Base-by-base conservation (phyloP, 2,329 filamentous ascomycete genomes). In the Fusarium robinianum region DNA sequence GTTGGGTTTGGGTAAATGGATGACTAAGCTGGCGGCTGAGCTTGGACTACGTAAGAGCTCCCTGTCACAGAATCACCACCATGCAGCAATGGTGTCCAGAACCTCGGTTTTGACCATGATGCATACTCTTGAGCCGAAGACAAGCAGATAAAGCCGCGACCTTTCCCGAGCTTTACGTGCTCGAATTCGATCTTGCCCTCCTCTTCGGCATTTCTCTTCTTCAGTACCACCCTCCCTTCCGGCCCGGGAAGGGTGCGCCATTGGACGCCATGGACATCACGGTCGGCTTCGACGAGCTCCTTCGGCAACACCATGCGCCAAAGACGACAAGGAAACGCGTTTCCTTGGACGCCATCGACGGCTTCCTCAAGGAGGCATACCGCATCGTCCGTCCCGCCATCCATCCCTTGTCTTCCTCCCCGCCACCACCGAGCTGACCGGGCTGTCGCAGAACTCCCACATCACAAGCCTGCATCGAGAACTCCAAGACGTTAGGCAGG, bases 331-430 rank as follows among this genome's bases (percentile, higher is more conserved):
- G 30, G 37, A 61, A 58, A 37, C 58, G 61, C 51, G 75, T 75
- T 53, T 72, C 66, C 43, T 59, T 75, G 34, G 72, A 78, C 54
- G 77, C 70, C 57, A 79, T 94, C 36, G 88, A 96, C 66, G 87
- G 87, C 61, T 99, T 97, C 65, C 75, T 97, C 22, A 90, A 92
- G 64, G 92, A 97, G 71, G 94, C 94, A 39, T 94, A 95, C 71
- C 83, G 87, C 65, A 96, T 97, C 68, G 91, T 95, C 73, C 62
- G 79, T 68, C 36, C 51, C 58, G 9, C 54, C 51, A 56, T 36
- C 39, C 18, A 14, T 27, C 22, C 58, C n/a, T n/a, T 54, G 49
- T 54, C 37, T 33, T 26, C 26, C 25, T 29, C 17, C 14, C 19
- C 14, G 17, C 16, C 21, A 38, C 23, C 15, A 26, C 38, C 26